Evolutionary conservation across 2,329 filamentous ascomycete genomes (phyloP), one percentile per base, ranked within the genome.

Genomic region (Neonectria magnoliae): DNA sequence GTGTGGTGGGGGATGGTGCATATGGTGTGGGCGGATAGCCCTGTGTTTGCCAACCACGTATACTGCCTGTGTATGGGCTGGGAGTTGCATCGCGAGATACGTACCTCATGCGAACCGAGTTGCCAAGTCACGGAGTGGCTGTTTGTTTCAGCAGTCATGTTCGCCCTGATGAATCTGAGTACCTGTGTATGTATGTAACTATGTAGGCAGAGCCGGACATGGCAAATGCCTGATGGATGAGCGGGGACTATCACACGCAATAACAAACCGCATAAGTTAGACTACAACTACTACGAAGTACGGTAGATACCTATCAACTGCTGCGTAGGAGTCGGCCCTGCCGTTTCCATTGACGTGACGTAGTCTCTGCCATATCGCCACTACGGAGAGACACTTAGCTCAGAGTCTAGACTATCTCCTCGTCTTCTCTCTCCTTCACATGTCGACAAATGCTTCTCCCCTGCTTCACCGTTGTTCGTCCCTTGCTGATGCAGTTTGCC

Each of bases 41-140:
- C 57, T 60, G 57, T 60, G 57, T 52, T 52, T 60, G 57, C 52
- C 51, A 51, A 60, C 57, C 57, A 60, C 57, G 57, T 60, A 60
- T 38, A 29, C 29, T 29, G 9, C 9, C 29, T 29, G 9, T 10
- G 29, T 29, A 48, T 16, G 20, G n/a, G 11, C 44, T 13, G 20
- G 20, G 44, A 41, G n/a, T 51, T 29, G 47, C 44, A 51, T 18
- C 18, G 29, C 20, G 27, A 60, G 53, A 50, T 60, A 51, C 50
- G 44, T 53, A 53, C 27, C 11, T 33, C 6, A 51, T 51, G 48
- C 48, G 48, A 51, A 51, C 48, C 48, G 31, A 51, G n/a, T 33
- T 29, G 11, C 29, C 48, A 51, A 51, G n/a, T 33, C 48, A 20
- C 33, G 48, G 48, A 31, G 33, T 51, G 27, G 47, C 13, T 11